phyloP scores from a whole-genome alignment of 768 basidiomycete genomes.

The Tephrocybe sp. region DNA sequence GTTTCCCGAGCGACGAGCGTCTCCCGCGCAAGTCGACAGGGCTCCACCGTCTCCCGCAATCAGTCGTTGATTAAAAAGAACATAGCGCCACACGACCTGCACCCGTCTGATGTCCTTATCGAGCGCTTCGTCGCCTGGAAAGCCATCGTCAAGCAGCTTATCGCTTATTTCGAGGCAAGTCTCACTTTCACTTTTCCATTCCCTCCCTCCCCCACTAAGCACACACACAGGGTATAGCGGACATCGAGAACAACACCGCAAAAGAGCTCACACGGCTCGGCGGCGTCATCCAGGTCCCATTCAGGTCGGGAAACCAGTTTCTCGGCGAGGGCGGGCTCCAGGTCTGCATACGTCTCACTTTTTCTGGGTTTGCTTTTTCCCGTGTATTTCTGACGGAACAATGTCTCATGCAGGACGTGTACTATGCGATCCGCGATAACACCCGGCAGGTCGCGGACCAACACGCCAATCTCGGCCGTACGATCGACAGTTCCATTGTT shows the following conservation, averaged over 20 bases:
- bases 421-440: conserved; percentile 90
- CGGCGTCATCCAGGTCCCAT: conserved; percentile 96
- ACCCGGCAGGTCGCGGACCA: conserved; percentile 93
- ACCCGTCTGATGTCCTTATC: conserved; percentile 94
- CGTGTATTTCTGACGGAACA: too few species aligned
- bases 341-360: conserved; percentile 38
- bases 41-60: conserved; percentile 74
- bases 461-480: conserved; percentile 93
- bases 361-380: not conserved
- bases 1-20: conserved; percentile 72
- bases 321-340: conserved; percentile 96
- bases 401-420: too few species aligned
- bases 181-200: not conserved
- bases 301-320: conserved; percentile 94
- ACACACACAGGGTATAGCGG: conserved; percentile 48
- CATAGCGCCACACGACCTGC: conserved; percentile 84
- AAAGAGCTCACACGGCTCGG: conserved; percentile 91
- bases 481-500: conserved; percentile 95
- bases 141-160: conserved; percentile 93
- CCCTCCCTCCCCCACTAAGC: not conserved
- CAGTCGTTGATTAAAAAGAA: conserved; percentile 95
- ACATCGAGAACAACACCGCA: conserved; percentile 94
- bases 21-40: conserved; percentile 61
- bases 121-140: conserved; percentile 96
- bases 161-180: conserved; percentile 80